Evolutionary conservation across 306 rosid species (phyloP).

Genomic region (Myrica gale): DNA sequence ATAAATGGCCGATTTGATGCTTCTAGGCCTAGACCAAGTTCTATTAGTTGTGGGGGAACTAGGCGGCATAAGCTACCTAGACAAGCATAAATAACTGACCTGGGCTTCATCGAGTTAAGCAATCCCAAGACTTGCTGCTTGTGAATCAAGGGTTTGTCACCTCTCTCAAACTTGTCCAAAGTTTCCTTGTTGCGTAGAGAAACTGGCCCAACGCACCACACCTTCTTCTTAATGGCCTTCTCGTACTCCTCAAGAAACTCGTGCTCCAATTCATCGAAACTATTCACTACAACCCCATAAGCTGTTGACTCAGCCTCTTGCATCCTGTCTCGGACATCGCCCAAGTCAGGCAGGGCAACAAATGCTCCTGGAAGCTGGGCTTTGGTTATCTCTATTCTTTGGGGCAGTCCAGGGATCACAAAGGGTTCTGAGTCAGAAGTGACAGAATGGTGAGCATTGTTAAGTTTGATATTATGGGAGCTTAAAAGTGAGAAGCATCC

Average conservation of each 20-base stretch:
- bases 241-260: constrained; percentile 42
- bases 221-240: constrained; percentile 44
- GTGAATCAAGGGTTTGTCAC: constrained; percentile 58
- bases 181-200: constrained; percentile 52
- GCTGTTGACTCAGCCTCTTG: constrained; percentile 54
- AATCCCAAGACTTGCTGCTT: constrained; percentile 53
- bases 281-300: constrained; percentile 66
- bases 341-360: constrained; percentile 51
- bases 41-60: constrained; percentile 52
- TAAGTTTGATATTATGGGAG: constrained; percentile 47
- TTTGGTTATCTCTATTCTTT: constrained; percentile 45
- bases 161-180: constrained; percentile 64
- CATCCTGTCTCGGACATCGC: constrained; percentile 58
- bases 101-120: constrained; percentile 52
- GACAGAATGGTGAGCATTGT: constrained; percentile 39
- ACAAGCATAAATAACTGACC: constrained; percentile 72
- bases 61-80: constrained; percentile 77
- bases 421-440: constrained; percentile 46
- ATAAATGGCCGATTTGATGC: constrained; percentile 61
- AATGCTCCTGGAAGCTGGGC: constrained; percentile 73
- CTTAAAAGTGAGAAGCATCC: constrained; percentile 64
- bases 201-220: constrained; percentile 82
- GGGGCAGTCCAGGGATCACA: constrained; percentile 52
- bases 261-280: constrained; percentile 58
- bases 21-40: constrained; percentile 66